phyloP scores from a whole-genome alignment of 208 protist genomes.

The Plasmodiophora brassicae region DNA sequence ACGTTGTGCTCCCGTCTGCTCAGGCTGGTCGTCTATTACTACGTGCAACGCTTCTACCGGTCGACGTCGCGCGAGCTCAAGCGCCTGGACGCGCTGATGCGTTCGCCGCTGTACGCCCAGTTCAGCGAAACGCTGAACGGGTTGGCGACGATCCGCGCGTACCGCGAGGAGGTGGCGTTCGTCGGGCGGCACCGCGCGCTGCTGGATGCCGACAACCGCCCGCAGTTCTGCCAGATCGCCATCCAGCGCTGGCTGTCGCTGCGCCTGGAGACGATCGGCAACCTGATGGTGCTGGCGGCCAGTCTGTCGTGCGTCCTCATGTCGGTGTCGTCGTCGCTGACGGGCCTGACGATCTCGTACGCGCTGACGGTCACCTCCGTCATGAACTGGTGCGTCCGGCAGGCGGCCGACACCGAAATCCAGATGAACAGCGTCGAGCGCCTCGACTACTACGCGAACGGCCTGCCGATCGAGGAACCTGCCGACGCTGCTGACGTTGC shows the following conservation, averaged over 20 bases:
- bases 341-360: no score
- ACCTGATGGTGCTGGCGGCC: background rate
- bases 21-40: background rate
- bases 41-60: background rate
- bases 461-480: background rate
- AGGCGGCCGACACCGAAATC: background rate
- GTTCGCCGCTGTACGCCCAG: conserved; percentile 62
- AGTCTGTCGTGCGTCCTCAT: background rate
- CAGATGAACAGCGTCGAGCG: conserved; percentile 32
- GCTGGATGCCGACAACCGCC: background rate
- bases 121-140: conserved; percentile 66
- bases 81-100: conserved; percentile 51
- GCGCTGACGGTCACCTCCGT: no score
- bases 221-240: background rate
- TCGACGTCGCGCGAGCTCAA: background rate
- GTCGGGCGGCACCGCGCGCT: background rate
- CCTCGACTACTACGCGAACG: background rate
- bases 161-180: conserved; percentile 25
- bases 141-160: conserved; percentile 64
- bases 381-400: no score
- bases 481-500: background rate
- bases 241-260: conserved; percentile 49
- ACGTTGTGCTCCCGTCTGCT: no score
- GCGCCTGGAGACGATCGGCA: conserved; percentile 67
- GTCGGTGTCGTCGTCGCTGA: no score